Percentiles rank a stretch among this genome's conserved stretches.
Conservation (phyloP, 768 basidiomycete genomes). For the Floccularia luteovirens region DNA sequence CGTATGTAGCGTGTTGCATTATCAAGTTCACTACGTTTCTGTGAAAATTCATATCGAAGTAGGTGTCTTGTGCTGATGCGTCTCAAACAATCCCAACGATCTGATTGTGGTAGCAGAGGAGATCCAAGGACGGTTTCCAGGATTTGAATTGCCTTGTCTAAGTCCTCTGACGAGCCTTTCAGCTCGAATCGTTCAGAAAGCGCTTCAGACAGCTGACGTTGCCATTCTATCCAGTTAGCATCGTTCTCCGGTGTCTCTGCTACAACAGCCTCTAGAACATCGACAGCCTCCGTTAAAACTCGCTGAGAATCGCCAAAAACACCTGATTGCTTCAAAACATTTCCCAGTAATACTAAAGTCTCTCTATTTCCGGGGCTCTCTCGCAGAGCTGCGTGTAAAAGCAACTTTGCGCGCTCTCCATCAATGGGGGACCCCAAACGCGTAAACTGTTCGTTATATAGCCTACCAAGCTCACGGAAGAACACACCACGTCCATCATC, state of each 20-base stretch:
- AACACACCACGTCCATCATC: conserved; percentile 6
- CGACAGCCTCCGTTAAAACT: conserved; percentile 5
- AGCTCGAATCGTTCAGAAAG: conserved; percentile 5
- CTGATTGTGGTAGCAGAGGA: not conserved
- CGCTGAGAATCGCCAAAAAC: conserved; percentile 2
- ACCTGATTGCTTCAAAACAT: conserved; percentile 6
- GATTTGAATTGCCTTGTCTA: conserved; percentile 6
- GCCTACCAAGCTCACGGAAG: conserved; percentile 3
- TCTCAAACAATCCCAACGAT: conserved; percentile 6
- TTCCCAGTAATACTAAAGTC: conserved; percentile 2
- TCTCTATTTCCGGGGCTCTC: conserved; percentile 1
- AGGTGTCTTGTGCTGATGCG: conserved; percentile 3
- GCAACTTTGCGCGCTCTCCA: conserved; percentile 1
- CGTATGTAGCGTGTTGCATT: conserved; percentile 5
- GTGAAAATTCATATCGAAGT: conserved; percentile 2
- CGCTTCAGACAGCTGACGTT: not conserved
- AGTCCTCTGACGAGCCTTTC: not conserved
- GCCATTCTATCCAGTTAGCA: conserved; percentile 1
- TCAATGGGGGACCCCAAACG: conserved; percentile 2
- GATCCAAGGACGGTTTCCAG: conserved; percentile 2
- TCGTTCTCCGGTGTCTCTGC: conserved; percentile 1
- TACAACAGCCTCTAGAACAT: conserved; percentile 4
- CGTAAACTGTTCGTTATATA: conserved; percentile 3
- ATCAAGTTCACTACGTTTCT: conserved; percentile 7
- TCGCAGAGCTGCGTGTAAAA: conserved; percentile 2